Evolutionary conservation across 2,329 filamentous ascomycete genomes (phyloP), one percentile per base, ranked within the genome.

Genomic region (Penicillium fuscoglaucum): DNA sequence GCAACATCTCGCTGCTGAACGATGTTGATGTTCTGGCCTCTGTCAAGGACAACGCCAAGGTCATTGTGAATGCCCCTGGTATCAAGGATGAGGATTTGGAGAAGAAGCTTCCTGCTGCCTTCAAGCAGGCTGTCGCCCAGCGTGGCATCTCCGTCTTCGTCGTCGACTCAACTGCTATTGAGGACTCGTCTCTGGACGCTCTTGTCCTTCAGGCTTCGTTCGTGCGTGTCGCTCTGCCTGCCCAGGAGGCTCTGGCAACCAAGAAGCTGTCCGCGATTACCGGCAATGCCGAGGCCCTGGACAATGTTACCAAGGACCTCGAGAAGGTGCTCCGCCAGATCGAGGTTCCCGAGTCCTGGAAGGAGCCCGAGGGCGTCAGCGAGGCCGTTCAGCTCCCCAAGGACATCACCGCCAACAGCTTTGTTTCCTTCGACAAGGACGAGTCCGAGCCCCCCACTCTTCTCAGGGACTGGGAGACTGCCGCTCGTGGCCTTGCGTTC

Each of bases 11-110:
- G 71, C 81, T 99, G 2, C 80, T 99, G 17, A 87, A 89, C 65
- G 87, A 91, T 26, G 82, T 97, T 56, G 87, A 93, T 64, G 80
- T 96, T 24, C 72, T 93, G 37, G 83, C 86, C 62, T 87, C 84
- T 51, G 79, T 93, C 61, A 91, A 90, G 77, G 69, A 83, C 41
- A 85, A 86, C 53, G 90, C 89, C 55, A 88, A 87, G 63, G 76
- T 97, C 45, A 83, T 97, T 55, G 70, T 97, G 43, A 90, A 87
- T 69, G 83, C 95, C 26, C 83, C 90, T 29, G 88, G 87, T 66
- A 86, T 91, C 74, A 96, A 96, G 78, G 86, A 91, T 52, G 93
- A 96, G 45, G 92, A 97, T 37, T 74, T 93, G 7, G 93, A 98
- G 80, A 96, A 96, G 84, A 84, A 90, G 67, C 80, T 99, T 6